Evolutionary conservation across 257 asterid species (phyloP).

Genomic region (Ilex asprella): DNA sequence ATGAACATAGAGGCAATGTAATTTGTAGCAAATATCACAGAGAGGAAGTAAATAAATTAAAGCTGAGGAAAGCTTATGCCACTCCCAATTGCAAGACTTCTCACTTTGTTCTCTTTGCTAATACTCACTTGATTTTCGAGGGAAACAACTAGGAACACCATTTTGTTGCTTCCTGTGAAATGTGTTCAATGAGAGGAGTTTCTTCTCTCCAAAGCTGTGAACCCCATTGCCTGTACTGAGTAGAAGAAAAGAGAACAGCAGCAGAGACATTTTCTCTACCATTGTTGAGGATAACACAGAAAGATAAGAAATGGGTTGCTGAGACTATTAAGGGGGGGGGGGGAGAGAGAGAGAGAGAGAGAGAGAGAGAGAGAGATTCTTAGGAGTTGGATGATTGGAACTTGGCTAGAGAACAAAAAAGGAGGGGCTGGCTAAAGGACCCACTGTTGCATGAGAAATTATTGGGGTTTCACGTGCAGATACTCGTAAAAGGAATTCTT

Average conservation of each 20-base stretch:
- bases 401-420: slow-evolving; percentile 59
- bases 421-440: slow-evolving; percentile 54
- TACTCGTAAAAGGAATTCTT: slow-evolving; percentile 2
- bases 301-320: background rate
- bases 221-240: slow-evolving; percentile 15
- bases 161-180: slow-evolving; percentile 19
- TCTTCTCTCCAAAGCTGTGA: slow-evolving; percentile 29
- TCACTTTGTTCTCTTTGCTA: no score
- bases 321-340: background rate
- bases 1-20: no score
- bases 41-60: no score
- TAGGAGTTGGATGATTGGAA: slow-evolving; percentile 34
- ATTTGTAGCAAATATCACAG: background rate
- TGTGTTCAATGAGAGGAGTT: slow-evolving; percentile 37
- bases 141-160: slow-evolving; percentile 16
- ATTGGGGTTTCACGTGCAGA: slow-evolving; percentile 90
- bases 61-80: background rate
- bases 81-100: background rate
- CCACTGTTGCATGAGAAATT: slow-evolving; percentile 94
- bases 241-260: slow-evolving; percentile 14
- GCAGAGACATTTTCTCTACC: background rate
- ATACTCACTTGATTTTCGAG: slow-evolving; percentile 61
- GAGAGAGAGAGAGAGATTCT: slow-evolving; percentile 38
- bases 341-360: slow-evolving; percentile 6
- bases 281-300: background rate